Evolutionary conservation across 257 asterid genomes (phyloP), one percentile per base, ranked within the genome.

Genomic region (Salvia hispanica): DNA sequence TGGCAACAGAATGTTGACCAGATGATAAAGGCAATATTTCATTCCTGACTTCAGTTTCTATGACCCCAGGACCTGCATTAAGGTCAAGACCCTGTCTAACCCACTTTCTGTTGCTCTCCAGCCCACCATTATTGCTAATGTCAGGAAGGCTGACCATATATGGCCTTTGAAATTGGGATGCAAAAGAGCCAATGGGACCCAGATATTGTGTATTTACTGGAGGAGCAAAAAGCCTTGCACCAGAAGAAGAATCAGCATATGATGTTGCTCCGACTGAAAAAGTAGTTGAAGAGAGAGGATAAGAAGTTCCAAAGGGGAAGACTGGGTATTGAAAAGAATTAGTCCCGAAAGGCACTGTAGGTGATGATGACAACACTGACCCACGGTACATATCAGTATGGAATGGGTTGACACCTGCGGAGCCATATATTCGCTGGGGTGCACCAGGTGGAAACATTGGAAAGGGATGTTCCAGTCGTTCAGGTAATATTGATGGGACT

Each of bases 291-390:
- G 93, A 84, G 46, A 82, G 72, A 68, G 96, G 87, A 58, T 76
- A 77, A 62, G 77, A 71, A 21, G 82, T 31, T 55, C 89, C 91
- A 15, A 83, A 83, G 59, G 96, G 92, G 47, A 72, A 74, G 2
- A 80, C 73, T 0, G 88, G 80, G 42, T 62, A 86, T 53, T 72
- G 92, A 81, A 80, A 89, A 77, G 74, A 86, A 79, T 81, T 73
- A 64, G 94, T 80, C 82, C 72, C 56, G 96, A 80, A 78, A 62
- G 83, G 65, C 70, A 83, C 76, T 2, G 95, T 91, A 54, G 95
- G 92, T 7, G 98, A 87, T 7, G 96, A 87, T 64, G 96, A 73
- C 72, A 92, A 80, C 43, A 89, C 88, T n/a, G 98, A 87, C 60
- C 96, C 95, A 10, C 97, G 84, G 84, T 45, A 84, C 67, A 66